Evolutionary conservation across 2,329 filamentous ascomycete species (phyloP).

Genomic region (Colletotrichum echinochloae): DNA sequence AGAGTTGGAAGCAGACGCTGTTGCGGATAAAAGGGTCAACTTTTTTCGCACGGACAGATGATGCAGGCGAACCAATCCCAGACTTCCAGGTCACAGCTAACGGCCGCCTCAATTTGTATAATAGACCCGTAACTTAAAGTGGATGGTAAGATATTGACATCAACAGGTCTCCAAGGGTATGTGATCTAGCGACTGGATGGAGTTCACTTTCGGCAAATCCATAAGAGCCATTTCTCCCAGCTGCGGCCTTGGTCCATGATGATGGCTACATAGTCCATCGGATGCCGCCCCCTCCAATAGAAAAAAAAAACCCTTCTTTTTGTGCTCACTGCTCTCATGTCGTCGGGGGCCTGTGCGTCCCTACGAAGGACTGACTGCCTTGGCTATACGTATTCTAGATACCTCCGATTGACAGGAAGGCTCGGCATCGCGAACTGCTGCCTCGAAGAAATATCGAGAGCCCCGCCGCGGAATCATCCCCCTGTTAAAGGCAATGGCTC

Average conservation of each 20-base stretch:
- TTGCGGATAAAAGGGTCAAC: constrained; percentile 6
- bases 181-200: neutral
- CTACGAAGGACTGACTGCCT: neutral
- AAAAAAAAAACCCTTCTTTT: neutral
- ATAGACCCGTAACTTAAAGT: neutral
- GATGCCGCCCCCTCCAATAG: neutral
- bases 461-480: neutral
- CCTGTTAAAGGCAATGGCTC: constrained; percentile 10
- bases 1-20: constrained; percentile 15
- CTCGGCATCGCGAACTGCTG: neutral
- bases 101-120: neutral
- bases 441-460: neutral
- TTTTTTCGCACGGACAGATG: constrained; percentile 22
- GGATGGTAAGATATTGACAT: neutral
- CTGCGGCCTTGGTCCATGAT: neutral
- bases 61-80: constrained; percentile 30
- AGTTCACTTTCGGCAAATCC: no score
- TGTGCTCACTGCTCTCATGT: neutral
- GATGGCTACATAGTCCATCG: neutral
- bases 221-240: neutral
- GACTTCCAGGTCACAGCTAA: constrained; percentile 6
- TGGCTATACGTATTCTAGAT: neutral
- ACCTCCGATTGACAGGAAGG: neutral
- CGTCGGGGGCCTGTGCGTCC: neutral
- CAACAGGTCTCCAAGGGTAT: neutral